A percentile compares a stretch with the other conserved stretches of the same genome.
Conservation (phyloP, 1,284 basidiomycete genomes). For the Pascua sp. region DNA sequence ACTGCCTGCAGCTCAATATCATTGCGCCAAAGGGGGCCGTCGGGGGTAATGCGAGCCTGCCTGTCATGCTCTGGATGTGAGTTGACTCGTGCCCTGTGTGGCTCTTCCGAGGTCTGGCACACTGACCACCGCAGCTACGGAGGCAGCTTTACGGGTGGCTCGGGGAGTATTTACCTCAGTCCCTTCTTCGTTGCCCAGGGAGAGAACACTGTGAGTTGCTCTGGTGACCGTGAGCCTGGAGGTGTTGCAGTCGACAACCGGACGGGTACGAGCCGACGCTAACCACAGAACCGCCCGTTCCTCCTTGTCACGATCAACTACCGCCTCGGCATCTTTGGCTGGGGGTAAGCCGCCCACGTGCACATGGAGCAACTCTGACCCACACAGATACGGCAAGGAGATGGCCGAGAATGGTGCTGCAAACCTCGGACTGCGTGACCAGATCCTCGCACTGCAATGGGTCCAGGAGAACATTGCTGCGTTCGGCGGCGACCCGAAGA, state of each 20-base stretch:
- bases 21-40: conserved; percentile 28
- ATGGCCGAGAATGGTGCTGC: conserved; percentile 35
- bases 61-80: conserved; percentile 42
- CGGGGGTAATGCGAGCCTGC: conserved; percentile 25
- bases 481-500: conserved; percentile 53
- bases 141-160: conserved; percentile 36
- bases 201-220: conserved; percentile 4
- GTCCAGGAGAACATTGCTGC: conserved; percentile 51
- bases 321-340: conserved; percentile 53
- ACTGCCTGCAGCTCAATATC: conserved; percentile 51
- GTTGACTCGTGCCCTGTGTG: neutral
- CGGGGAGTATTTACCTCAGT: conserved; percentile 22
- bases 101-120: no score
- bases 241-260: no score
- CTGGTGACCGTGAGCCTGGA: neutral
- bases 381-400: conserved; percentile 27
- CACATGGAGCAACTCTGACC: no score
- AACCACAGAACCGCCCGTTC: conserved; percentile 35
- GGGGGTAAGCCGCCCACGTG: neutral
- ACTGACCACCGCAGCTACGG: conserved; percentile 28
- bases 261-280: neutral
- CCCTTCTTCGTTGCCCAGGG: conserved; percentile 19
- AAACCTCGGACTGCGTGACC: conserved; percentile 50
- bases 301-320: conserved; percentile 52
- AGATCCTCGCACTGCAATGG: conserved; percentile 53